Conservation (phyloP, 805 yeast species). For the Sugiyamaella marilandica region DNA sequence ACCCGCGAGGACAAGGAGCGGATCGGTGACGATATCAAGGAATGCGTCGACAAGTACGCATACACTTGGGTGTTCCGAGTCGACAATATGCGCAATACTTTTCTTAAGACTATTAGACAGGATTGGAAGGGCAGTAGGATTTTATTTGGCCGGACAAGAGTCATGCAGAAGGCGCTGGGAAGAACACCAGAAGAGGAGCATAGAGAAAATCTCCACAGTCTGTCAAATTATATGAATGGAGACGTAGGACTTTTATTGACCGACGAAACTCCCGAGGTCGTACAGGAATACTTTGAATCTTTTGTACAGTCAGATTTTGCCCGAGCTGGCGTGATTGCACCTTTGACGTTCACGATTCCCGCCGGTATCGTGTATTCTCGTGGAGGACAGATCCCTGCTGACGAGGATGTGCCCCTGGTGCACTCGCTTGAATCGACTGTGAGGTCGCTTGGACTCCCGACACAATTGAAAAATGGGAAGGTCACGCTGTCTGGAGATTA, state of each 20-base stretch:
- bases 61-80: conserved; percentile 82
- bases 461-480: conserved; percentile 85
- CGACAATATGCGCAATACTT: conserved; percentile 93
- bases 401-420: conserved; percentile 94
- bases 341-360: conserved; percentile 80
- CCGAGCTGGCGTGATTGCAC: conserved; percentile 81
- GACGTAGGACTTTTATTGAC: conserved; percentile 87
- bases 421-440: conserved; percentile 93
- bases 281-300: conserved; percentile 76
- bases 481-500: conserved; percentile 70
- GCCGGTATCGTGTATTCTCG: conserved; percentile 89
- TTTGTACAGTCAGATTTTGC: conserved; percentile 79
- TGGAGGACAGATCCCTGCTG: conserved; percentile 86
- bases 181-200: conserved; percentile 84
- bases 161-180: conserved; percentile 89
- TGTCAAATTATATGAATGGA: conserved; percentile 63
- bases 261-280: conserved; percentile 82
- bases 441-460: conserved; percentile 87
- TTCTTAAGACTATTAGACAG: conserved; percentile 83
- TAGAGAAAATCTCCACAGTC: conserved; percentile 71
- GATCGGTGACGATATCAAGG: conserved; percentile 85
- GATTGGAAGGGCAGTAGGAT: conserved; percentile 92
- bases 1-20: conserved; percentile 89
- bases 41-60: conserved; percentile 67
- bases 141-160: conserved; percentile 88